A percentile compares a stretch with the other conserved stretches of the same genome.
These are phyloP conservation scores for Filobasidium wieringae DNA, from an alignment of 768 basidiomycete genomes.

Conservation along the genomic window DNA sequence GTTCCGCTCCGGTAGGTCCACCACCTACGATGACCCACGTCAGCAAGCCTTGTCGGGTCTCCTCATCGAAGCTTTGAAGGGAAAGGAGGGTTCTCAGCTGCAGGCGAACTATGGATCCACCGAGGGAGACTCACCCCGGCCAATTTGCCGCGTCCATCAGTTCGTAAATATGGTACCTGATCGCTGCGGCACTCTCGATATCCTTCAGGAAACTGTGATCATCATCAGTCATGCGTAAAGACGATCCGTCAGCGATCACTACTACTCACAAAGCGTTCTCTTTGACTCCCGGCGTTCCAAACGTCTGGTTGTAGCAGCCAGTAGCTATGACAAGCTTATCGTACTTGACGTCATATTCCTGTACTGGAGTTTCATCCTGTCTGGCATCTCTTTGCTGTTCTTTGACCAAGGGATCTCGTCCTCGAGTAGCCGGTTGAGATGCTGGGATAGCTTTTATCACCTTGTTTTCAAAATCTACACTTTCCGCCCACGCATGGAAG, in stretches of 20 bases:
- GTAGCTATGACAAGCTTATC: conserved; percentile 77
- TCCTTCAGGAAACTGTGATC: conserved; percentile 49
- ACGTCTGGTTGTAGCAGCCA: conserved; percentile 68
- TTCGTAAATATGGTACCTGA: conserved; percentile 47
- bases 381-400: conserved; percentile 15
- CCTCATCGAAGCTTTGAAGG: conserved; percentile 61
- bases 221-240: neutral
- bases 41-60: conserved; percentile 59
- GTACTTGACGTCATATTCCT: conserved; percentile 43
- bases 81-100: conserved; percentile 67
- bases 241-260: neutral
- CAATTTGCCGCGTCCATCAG: conserved; percentile 40
- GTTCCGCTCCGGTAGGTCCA: conserved; percentile 81
- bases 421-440: conserved; percentile 10
- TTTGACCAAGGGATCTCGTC: conserved; percentile 12
- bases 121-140: conserved; percentile 5
- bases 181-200: conserved; percentile 60
- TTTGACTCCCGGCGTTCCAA: conserved; percentile 42
- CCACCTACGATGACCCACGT: conserved; percentile 87
- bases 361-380: neutral
- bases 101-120: conserved; percentile 2
- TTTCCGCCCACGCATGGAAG: conserved; percentile 35
- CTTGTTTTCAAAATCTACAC: conserved; percentile 25
- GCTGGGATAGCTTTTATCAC: conserved; percentile 17
- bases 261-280: conserved; percentile 11